Evolutionary conservation across 2,329 filamentous ascomycete species (phyloP).

Genomic region (Scleromitrula shiraiana): DNA sequence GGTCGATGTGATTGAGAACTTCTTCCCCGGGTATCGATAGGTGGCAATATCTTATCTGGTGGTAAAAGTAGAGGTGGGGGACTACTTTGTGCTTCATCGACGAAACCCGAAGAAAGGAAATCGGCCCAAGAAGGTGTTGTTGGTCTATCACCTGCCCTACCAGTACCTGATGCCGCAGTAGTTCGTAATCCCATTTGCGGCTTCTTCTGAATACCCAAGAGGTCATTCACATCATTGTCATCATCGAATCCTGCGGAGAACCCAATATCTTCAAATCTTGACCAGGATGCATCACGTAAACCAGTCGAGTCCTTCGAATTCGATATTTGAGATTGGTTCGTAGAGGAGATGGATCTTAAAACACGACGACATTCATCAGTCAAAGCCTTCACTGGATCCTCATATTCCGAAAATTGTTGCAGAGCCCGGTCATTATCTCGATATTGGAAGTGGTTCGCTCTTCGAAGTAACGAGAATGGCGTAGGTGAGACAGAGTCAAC

Average conservation of each 20-base stretch:
- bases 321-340: conserved; percentile 76
- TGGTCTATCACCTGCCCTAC: conserved; percentile 60
- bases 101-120: conserved; percentile 88
- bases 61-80: conserved; percentile 70
- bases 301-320: conserved; percentile 64
- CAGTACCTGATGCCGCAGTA: conserved; percentile 58
- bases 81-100: conserved; percentile 61
- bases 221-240: conserved; percentile 38
- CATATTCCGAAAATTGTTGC: conserved; percentile 77
- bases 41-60: conserved; percentile 83
- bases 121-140: conserved; percentile 98
- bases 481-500: conserved; percentile 92
- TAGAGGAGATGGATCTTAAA: conserved; percentile 75
- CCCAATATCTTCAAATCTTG: conserved; percentile 89
- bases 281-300: conserved; percentile 85
- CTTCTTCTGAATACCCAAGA: conserved; percentile 16
- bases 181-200: conserved; percentile 49
- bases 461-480: conserved; percentile 80
- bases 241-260: conserved; percentile 73
- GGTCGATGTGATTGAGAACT: conserved; percentile 82
- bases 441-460: conserved; percentile 93
- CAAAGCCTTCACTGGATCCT: conserved; percentile 79
- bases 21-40: conserved; percentile 68
- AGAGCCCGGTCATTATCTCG: conserved; percentile 80
- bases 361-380: conserved; percentile 94